Evolutionary conservation across 805 yeast species (phyloP).

Genomic region (Wickerhamiella australiensis): DNA sequence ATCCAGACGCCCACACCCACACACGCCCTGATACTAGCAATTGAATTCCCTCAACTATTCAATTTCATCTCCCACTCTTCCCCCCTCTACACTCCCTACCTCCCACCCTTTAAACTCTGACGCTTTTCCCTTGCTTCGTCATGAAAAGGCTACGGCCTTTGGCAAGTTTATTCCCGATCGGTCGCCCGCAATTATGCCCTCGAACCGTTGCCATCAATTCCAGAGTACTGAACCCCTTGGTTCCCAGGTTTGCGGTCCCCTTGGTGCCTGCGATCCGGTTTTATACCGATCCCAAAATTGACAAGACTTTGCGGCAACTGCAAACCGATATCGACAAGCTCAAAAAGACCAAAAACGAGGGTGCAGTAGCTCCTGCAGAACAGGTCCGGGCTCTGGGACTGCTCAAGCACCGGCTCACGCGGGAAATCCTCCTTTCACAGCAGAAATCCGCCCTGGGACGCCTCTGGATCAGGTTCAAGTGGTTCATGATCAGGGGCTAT

Average conservation of each 20-base stretch:
- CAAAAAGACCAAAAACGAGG: background rate
- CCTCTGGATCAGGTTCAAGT: conserved; percentile 42
- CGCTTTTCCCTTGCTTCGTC: conserved; percentile 1
- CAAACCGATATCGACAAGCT: background rate
- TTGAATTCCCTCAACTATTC: no score
- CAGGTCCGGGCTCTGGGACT: conserved; percentile 2
- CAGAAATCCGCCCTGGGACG: conserved; percentile 34
- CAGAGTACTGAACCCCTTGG: no score
- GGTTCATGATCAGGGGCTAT: conserved; percentile 63
- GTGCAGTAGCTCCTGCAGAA: background rate
- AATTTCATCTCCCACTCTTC: no score
- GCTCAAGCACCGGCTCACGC: background rate
- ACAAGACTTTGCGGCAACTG: background rate
- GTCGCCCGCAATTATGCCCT: background rate
- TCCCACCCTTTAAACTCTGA: background rate
- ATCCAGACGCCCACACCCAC: no score
- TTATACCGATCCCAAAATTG: background rate
- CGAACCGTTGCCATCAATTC: no score
- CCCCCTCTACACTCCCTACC: no score
- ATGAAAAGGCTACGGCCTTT: conserved; percentile 9
- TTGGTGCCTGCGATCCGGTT: no score
- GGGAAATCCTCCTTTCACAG: conserved; percentile 34
- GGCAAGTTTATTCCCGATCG: background rate
- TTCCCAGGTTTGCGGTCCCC: no score
- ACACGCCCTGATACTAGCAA: no score